These are phyloP conservation scores for Chytridium lagenaria DNA, from an alignment of 371 early-diverging fungal species.

Conservation along the genomic window DNA sequence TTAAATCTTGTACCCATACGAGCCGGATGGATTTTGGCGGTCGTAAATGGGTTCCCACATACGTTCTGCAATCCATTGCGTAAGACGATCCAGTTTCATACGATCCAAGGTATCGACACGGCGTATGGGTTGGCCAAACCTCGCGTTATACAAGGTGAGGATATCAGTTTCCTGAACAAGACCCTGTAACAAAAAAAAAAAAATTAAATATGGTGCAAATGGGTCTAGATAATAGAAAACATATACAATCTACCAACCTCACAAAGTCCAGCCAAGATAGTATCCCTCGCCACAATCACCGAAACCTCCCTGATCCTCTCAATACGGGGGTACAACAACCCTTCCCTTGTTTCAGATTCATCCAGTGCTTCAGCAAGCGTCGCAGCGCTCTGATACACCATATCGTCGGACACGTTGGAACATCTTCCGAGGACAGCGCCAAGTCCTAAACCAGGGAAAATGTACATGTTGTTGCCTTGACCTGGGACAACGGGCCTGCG, in stretches of 20 bases:
- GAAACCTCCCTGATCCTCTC: conserved; percentile 80
- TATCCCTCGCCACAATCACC: conserved; percentile 38
- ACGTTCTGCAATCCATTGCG: conserved; percentile 14
- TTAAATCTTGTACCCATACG: not conserved
- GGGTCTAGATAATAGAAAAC: not conserved
- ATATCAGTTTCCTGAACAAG: conserved; percentile 22
- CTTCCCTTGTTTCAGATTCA: conserved; percentile 63
- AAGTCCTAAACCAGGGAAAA: conserved; percentile 85
- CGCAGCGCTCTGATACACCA: conserved; percentile 80
- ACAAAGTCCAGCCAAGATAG: conserved; percentile 31
- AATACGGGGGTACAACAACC: conserved; percentile 80
- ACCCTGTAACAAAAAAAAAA: conserved; percentile 6
- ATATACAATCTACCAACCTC: conserved; percentile 9
- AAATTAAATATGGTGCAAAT: not conserved
- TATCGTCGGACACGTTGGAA: conserved; percentile 71
- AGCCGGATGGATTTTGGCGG: not conserved
- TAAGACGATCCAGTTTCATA: conserved; percentile 10
- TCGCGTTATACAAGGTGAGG: conserved; percentile 20
- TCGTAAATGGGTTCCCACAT: conserved; percentile 29
- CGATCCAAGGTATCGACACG: not conserved
- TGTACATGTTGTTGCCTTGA: conserved; percentile 90
- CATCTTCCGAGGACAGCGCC: conserved; percentile 75
- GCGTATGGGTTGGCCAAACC: not conserved
- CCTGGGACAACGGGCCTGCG: conserved; percentile 68
- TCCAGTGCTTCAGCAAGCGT: conserved; percentile 81